Conservation (phyloP, 768 basidiomycete species). For the Amanita brunnescens region DNA sequence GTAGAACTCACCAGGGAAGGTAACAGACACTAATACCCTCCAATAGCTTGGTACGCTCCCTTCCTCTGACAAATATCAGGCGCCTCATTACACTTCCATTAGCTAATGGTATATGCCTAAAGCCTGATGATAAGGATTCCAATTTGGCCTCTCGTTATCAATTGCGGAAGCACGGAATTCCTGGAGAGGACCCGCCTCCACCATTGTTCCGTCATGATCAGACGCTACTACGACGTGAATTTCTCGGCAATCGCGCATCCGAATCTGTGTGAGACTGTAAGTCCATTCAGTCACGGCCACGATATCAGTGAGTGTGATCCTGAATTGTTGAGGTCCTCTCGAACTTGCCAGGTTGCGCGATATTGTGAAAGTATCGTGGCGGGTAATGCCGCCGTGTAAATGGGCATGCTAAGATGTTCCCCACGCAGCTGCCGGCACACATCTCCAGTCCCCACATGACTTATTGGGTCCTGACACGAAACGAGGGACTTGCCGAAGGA, state of each 20-base stretch:
- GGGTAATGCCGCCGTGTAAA: too few species aligned
- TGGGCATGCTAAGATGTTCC: not conserved
- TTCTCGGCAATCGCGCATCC: not conserved
- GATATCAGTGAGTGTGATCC: too few species aligned
- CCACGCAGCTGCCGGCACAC: not conserved
- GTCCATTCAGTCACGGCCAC: too few species aligned
- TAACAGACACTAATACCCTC: too few species aligned
- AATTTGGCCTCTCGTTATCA: not conserved
- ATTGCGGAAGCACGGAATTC: not conserved
- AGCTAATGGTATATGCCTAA: not conserved
- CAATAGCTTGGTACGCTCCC: too few species aligned
- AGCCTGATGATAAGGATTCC: not conserved
- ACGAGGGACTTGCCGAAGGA: not conserved
- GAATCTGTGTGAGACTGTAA: too few species aligned
- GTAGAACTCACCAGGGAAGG: too few species aligned
- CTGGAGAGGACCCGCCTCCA: not conserved
- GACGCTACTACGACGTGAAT: not conserved
- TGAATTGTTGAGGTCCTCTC: too few species aligned
- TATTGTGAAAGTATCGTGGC: too few species aligned
- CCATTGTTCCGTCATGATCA: not conserved
- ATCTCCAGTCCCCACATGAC: not conserved
- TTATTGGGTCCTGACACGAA: not conserved
- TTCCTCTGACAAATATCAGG: too few species aligned
- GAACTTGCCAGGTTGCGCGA: too few species aligned
- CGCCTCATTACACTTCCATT: too few species aligned